A percentile compares a stretch with the other conserved stretches of the same genome.
Conservation (phyloP, 768 basidiomycete species). For the Leccinum rimulosum region DNA sequence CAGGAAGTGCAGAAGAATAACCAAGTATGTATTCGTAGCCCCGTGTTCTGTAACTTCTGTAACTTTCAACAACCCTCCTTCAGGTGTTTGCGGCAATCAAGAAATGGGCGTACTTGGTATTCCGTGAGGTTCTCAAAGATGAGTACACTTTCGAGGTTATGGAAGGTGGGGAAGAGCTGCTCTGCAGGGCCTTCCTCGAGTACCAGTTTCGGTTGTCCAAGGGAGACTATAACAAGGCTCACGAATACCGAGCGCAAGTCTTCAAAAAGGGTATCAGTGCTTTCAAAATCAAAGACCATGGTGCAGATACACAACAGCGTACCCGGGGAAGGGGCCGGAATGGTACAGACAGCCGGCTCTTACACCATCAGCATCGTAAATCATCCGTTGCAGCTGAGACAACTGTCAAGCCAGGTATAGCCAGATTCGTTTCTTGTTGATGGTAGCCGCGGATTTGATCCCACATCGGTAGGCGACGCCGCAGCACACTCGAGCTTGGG, state of each 20-base stretch:
- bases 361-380: background rate
- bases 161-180: slow-evolving; percentile 6
- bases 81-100: slow-evolving; percentile 13
- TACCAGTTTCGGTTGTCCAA: slow-evolving; percentile 13
- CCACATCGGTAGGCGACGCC: background rate
- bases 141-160: slow-evolving; percentile 1
- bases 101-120: slow-evolving; percentile 17
- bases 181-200: slow-evolving; percentile 22
- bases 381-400: background rate
- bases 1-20: slow-evolving; percentile 6
- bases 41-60: background rate
- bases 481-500: background rate
- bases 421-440: background rate
- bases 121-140: background rate
- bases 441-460: background rate
- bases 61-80: background rate
- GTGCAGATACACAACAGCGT: background rate
- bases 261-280: slow-evolving; percentile 3
- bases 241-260: background rate
- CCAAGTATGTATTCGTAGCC: slow-evolving; percentile 14
- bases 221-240: background rate
- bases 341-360: background rate
- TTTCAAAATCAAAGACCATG: slow-evolving; percentile 2
- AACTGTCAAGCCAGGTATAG: slow-evolving; percentile 9
- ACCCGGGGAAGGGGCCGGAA: background rate